Evolutionary conservation across 1,284 basidiomycete genomes (phyloP), one percentile per base, ranked within the genome.

Genomic region (Pseudozyma sp.): DNA sequence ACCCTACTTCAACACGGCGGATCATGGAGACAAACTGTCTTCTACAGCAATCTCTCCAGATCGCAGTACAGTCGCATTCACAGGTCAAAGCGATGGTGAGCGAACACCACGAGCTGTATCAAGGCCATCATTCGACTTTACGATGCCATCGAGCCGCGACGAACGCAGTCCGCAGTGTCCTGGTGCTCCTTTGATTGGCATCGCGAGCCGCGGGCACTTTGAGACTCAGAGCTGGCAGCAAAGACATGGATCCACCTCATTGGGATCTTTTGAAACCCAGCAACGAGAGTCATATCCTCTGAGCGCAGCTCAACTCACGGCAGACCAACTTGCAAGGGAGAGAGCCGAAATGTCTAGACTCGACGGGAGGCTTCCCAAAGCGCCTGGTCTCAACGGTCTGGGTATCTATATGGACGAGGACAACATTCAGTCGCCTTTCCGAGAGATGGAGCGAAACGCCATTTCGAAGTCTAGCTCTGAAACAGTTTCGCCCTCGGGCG

Each of bases 161-260:
- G 14, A 11, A 11, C 52, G 44, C 8, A 50, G 57, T 18, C 61
- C 65, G 3, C 38, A n/a, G 36, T 73, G 65, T 25, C 61, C 70
- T 0, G 70, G 70, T 10, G 70, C 70, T n/a, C 70, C 70, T 16
- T 31, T 68, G 40, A 69, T 73, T 16, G 70, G 65, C 8, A 45
- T 45, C 3, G 47, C 57, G n/a, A 49, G 21, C n/a, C 52, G 58
- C 3, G 65, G 58, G 0, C 65, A 73, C 31, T 69, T 73, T 25
- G 65, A 56, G 31, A 60, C 53, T 1, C 61, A 56, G 36, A 12
- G 43, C 5, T 64, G 65, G 70, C 59, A 62, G 14, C 18, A 59
- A 7, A 44, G 47, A 13, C 36, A 18, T 13, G 31, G 19, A n/a
- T 13, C 44, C 2, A n/a, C 39, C 18, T 65, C 70, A 1, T 36